phyloP scores from a whole-genome alignment of 2,329 filamentous ascomycete species.

The Pseudogymnoascus sp. region DNA sequence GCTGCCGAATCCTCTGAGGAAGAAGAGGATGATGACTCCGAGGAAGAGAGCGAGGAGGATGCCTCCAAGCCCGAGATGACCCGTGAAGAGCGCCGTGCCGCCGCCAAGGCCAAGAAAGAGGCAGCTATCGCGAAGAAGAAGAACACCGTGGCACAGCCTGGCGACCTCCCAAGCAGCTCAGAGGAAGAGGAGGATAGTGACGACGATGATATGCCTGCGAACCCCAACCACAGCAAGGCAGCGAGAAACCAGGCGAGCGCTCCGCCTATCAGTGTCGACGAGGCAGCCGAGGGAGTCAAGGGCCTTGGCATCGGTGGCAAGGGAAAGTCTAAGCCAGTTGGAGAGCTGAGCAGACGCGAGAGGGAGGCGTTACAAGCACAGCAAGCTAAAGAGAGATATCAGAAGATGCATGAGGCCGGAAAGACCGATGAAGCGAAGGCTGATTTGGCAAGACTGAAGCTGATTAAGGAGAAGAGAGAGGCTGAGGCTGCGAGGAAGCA shows the following conservation, averaged over 20 bases:
- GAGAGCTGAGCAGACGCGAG: slow-evolving; percentile 59
- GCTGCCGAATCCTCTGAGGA: slow-evolving; percentile 41
- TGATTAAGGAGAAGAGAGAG: slow-evolving; percentile 81
- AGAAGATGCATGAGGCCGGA: slow-evolving; percentile 85
- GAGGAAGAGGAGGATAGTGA: slow-evolving; percentile 50
- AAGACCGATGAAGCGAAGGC: slow-evolving; percentile 95
- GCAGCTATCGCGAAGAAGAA: slow-evolving; percentile 75
- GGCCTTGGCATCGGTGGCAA: slow-evolving; percentile 42
- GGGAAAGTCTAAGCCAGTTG: slow-evolving; percentile 34
- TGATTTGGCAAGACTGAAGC: slow-evolving; percentile 72
- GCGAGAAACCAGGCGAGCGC: slow-evolving; percentile 50
- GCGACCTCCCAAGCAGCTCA: slow-evolving; percentile 72
- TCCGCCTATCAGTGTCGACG: slow-evolving; percentile 36
- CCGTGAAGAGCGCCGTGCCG: slow-evolving; percentile 80
- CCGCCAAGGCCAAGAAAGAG: slow-evolving; percentile 84
- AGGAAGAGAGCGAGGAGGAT: slow-evolving; percentile 40
- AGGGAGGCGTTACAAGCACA: slow-evolving; percentile 77
- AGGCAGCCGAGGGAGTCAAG: slow-evolving; percentile 48
- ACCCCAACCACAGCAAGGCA: slow-evolving; percentile 85
- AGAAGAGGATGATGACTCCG: slow-evolving; percentile 47
- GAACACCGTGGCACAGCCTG: slow-evolving; percentile 65
- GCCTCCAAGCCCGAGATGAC: slow-evolving; percentile 50
- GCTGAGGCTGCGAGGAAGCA: slow-evolving; percentile 76
- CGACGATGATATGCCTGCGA: slow-evolving; percentile 67
- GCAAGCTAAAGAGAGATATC: slow-evolving; percentile 81